These are phyloP conservation scores for Solanum infundibuliforme DNA, from an alignment of 257 asterid genomes.

Conservation along the genomic window DNA sequence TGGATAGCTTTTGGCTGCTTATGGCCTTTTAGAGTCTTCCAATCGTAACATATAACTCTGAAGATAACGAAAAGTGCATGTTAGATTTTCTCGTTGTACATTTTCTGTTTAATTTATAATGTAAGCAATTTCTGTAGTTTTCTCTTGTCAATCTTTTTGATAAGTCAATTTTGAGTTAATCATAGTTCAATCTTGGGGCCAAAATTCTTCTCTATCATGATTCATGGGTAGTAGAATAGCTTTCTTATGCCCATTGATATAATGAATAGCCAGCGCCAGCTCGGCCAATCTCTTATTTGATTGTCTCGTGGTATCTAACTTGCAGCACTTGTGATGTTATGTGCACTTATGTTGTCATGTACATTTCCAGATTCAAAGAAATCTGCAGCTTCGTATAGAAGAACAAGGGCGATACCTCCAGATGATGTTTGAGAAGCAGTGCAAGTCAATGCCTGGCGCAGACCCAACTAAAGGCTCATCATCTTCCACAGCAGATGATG, in stretches of 20 bases:
- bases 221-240: neutral
- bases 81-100: neutral
- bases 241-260: neutral
- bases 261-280: neutral
- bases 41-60: neutral
- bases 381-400: constrained; percentile 82
- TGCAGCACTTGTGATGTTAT: neutral
- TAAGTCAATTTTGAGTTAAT: neutral
- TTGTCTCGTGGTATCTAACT: neutral
- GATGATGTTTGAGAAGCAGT: constrained; percentile 90
- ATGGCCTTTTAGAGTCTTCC: neutral
- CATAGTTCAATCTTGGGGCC: neutral
- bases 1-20: neutral
- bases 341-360: neutral
- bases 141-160: neutral
- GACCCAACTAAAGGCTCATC: constrained; percentile 43
- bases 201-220: neutral
- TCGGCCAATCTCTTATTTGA: neutral
- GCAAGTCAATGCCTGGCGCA: constrained; percentile 36
- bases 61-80: neutral
- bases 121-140: neutral
- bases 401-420: constrained; percentile 81
- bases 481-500: constrained; percentile 38
- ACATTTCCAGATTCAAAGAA: constrained; percentile 73
- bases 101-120: neutral